Evolutionary conservation across 352 stramenopile species (phyloP), one percentile per base, ranked within the genome.

Genomic region (Phytophthora vignae): DNA sequence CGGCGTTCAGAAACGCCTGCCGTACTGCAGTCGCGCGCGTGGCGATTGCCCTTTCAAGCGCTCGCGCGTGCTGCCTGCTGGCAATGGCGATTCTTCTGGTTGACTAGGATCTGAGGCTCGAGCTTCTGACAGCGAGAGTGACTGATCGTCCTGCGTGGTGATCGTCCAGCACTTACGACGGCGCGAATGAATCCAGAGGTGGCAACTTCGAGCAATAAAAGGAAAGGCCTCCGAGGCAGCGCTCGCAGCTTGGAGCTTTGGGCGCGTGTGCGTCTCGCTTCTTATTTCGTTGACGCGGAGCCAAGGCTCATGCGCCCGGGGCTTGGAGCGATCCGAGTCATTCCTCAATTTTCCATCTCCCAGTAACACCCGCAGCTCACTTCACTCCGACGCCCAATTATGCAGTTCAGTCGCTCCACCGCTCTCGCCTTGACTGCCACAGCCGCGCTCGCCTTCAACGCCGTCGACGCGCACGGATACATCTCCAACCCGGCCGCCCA

Each of bases 401-500:
- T 78, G 71, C 65, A 71, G 46, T 22, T 50, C 29, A 38, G 44
- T 29, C 46, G n/a, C 50, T 63, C 49, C 56, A 4, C 55, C 36
- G 50, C 46, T 27, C 17, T 63, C 25, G 36, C 44, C 36, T 44
- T 33, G 29, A 33, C 29, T n/a, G 19, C 17, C 12, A 31, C 44
- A 15, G 40, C 55, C n/a, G 60, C 71, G 57, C 42, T 74, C 22
- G 46, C 22, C 52, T 72, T 75, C 50, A 63, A 59, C 19, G 46
- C 33, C 7, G 49, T 17, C 12, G 56, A 85, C 22, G 84, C 82
- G 3, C 84, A 92, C 61, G 84, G 84, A 55, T 90, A 84, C 75
- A 60, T 92, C 9, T 73, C 80, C 29, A 71, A 81, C 10, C 82
- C 82, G 10, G 59, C 44, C 0, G 81, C 81, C 15, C 69, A 87